Conservation (phyloP, 139 green algal genomes). For the Diplosphaera chodatii region DNA sequence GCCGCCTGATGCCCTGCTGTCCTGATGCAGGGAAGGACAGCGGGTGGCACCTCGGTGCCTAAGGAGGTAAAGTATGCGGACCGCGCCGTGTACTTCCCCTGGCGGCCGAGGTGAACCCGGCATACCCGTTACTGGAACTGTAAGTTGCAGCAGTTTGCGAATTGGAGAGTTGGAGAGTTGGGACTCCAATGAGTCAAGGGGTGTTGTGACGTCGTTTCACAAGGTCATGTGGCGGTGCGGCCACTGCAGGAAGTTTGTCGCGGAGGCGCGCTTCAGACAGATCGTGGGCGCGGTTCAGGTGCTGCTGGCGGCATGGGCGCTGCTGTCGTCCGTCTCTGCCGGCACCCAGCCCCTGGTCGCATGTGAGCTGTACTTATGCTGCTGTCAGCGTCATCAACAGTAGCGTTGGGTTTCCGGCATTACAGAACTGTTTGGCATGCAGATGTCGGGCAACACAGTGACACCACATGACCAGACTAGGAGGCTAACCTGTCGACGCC, state of each 20-base stretch:
- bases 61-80: conserved; percentile 52
- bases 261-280: conserved; percentile 31
- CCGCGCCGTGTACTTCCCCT: conserved; percentile 44
- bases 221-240: background rate
- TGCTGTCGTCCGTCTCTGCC: conserved; percentile 27
- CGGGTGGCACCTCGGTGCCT: conserved; percentile 26
- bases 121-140: too few species aligned
- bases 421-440: too few species aligned
- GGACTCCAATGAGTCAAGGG: too few species aligned
- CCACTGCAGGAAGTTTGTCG: conserved; percentile 22
- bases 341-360: conserved; percentile 45
- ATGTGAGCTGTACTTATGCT: conserved; percentile 6
- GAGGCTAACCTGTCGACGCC: too few species aligned
- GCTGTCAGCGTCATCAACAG: too few species aligned
- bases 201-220: background rate
- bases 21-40: conserved; percentile 14
- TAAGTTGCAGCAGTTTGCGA: too few species aligned
- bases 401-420: too few species aligned
- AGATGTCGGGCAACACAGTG: background rate
- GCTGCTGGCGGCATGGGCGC: conserved; percentile 30
- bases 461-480: too few species aligned
- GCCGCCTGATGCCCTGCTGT: too few species aligned
- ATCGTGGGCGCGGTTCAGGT: conserved; percentile 22
- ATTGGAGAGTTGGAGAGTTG: too few species aligned
- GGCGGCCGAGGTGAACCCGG: conserved; percentile 34